A percentile compares a stretch with the other conserved stretches of the same genome.
Conservation (phyloP, 371 early-diverging fungal species). For the Phascolomyces articulosus region DNA sequence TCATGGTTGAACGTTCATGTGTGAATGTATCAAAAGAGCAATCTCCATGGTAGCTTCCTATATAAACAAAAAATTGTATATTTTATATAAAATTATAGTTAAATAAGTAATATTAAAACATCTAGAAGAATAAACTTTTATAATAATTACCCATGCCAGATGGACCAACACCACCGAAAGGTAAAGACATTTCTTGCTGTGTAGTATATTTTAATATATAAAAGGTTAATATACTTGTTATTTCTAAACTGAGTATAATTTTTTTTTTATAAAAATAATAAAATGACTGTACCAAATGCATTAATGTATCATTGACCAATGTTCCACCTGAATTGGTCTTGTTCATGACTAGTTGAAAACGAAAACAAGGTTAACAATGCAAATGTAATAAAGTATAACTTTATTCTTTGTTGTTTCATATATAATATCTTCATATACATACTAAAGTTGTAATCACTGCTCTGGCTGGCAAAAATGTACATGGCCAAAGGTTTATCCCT, state of each 20-base stretch:
- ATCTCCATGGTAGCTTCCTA: conserved; percentile 71
- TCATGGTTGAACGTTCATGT: conserved; percentile 62
- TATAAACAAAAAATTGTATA: too few relatives aligned
- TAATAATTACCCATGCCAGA: conserved; percentile 82
- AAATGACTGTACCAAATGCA: conserved; percentile 50
- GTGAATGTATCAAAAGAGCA: conserved; percentile 77
- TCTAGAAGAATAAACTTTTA: too few relatives aligned
- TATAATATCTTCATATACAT: too few relatives aligned
- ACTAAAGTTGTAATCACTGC: conserved; percentile 37
- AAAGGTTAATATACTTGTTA: background rate
- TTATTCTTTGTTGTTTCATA: too few relatives aligned
- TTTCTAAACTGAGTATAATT: background rate
- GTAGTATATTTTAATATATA: background rate
- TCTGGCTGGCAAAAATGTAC: conserved; percentile 59
- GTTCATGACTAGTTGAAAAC: conserved; percentile 34
- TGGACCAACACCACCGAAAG: conserved; percentile 88
- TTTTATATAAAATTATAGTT: too few relatives aligned
- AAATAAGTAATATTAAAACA: too few relatives aligned
- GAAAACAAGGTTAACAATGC: too few relatives aligned
- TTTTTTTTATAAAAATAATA: too few relatives aligned
- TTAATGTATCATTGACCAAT: conserved; percentile 73
- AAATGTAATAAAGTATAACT: too few relatives aligned
- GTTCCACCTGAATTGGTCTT: conserved; percentile 70
- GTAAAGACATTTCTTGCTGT: conserved; percentile 53
- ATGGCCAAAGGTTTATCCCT: conserved; percentile 73